Evolutionary conservation across 2,329 filamentous ascomycete species (phyloP), one percentile per base, ranked within the genome.

Genomic region (Monilinia fructigena): DNA sequence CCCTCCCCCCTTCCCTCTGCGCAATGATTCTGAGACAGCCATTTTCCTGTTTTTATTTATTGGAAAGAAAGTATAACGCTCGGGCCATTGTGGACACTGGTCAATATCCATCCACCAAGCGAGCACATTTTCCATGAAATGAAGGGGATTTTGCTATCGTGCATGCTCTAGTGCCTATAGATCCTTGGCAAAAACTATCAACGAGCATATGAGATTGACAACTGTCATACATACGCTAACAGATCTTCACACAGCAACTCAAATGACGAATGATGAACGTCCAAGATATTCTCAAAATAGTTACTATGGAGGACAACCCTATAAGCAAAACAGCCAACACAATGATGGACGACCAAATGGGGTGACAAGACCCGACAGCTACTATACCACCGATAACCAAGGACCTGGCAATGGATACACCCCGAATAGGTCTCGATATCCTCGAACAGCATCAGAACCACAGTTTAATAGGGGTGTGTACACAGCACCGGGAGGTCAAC

Each of bases 361-460:
- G 18, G 71, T 75, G 64, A 72, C 77, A 16, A 78, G 79, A 70
- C 80, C 79, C 26, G 80, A 81, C 56, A 82, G 80, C 72, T 79
- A 80, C 66, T 75, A 78, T 63, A 76, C 75, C 58, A 67, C 67
- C 45, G 71, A 68, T 23, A 66, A 66, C 55, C 47, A 48, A 40
- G 65, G 66, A 42, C 73, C 71, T 7, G 71, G 71, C 58, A 75
- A 76, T 60, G 73, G 72, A 40, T 76, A 76, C 53, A 68, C 75
- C 68, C 72, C 74, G 2, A 75, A 75, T 62, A 70, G 75, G 52
- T 69, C 72, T 55, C 73, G 75, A 48, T 75, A 76, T 60, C 74
- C 75, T 48, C 70, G 75, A 63, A 76, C 74, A 42, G 71, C 72
- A 12, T 72, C 74, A 0, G 75, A 77, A 54, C 74, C 74, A 20